A percentile compares a stretch with the other conserved stretches of the same genome.
Conservation (phyloP, 208 protist species). For the Crithidia sp. region DNA sequence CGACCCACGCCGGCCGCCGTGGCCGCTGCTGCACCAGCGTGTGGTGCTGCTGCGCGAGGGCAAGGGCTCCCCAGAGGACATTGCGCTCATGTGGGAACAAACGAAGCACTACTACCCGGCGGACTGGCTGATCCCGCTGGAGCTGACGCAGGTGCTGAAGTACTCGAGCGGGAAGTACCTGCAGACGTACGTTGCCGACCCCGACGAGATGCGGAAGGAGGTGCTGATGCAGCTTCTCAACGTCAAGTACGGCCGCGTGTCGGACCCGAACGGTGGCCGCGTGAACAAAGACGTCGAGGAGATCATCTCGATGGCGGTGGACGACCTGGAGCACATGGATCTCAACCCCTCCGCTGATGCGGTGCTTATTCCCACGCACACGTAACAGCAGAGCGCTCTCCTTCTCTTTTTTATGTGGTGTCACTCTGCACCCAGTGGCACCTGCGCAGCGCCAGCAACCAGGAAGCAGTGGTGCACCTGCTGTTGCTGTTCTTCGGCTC, state of each 20-base stretch:
- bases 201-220: conserved; percentile 81
- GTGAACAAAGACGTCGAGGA: conserved; percentile 86
- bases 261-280: conserved; percentile 62
- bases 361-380: conserved; percentile 74
- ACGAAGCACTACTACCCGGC: conserved; percentile 83
- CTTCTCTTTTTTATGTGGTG: conserved; percentile 4
- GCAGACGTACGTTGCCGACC: conserved; percentile 84
- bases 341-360: conserved; percentile 51
- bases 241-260: conserved; percentile 78
- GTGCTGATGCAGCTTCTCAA: conserved; percentile 83
- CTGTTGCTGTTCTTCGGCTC: no score
- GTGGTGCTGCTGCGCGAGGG: conserved; percentile 83
- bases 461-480: no score
- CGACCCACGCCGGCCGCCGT: conserved; percentile 81
- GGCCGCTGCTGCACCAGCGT: conserved; percentile 86
- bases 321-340: conserved; percentile 81
- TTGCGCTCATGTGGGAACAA: conserved; percentile 86
- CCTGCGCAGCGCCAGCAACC: no score
- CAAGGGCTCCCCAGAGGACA: conserved; percentile 70
- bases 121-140: conserved; percentile 86
- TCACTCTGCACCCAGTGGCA: background rate
- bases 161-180: conserved; percentile 80
- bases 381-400: conserved; percentile 29
- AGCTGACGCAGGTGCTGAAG: conserved; percentile 88
- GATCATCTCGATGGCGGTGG: conserved; percentile 83